Base-by-base conservation (phyloP, 176 grass and related monocot genomes). In the Stipa capillata region DNA sequence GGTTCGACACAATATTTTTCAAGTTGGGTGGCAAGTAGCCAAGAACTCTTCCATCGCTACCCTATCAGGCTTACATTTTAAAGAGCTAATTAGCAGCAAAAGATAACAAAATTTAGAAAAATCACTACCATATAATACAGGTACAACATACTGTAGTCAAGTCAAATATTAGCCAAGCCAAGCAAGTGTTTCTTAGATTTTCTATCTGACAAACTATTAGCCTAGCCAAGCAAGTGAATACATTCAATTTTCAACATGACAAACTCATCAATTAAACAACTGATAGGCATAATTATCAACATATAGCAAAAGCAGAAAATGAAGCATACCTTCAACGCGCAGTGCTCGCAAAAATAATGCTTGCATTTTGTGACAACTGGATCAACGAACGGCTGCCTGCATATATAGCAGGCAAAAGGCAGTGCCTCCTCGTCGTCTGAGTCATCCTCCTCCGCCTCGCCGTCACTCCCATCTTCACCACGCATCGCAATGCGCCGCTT, bases 311-410 rank as follows among this genome's bases (percentile, higher is more conserved):
- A 68, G 43, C 47, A 78, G 12, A 58, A 72, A 69, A 0, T 33
- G 59, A 6, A 10, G 0, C n/a, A 34, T 76, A 97, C 94, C 94
- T 90, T 97, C 5, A 97, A 74, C 21, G 91, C 94, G 11, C 94
- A 93, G 51, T 97, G 94, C 59, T 97, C 88, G n/a, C 94, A 93
- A 32, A 93, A 93, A 40, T 93, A 97, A 71, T 97, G 94, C 82
- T 89, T 93, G 89, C 91, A 97, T 50, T 93, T 97, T 1, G 91
- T 97, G 36, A 85, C 81, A 13, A 98, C 96, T 5, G 96, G 96
- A 72, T 98, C 89, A 52, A 92, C 83, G 28, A 94, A 98, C 7
- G 87, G 87, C 65, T 93, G 69, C 35, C 85, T 89, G 71, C 96
- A 98, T 37, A 98, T 84, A 78, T 58, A 93, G 72, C 95, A 98